Evolutionary conservation across 1,284 basidiomycete species (phyloP).

Genomic region (Trametes polyzona): DNA sequence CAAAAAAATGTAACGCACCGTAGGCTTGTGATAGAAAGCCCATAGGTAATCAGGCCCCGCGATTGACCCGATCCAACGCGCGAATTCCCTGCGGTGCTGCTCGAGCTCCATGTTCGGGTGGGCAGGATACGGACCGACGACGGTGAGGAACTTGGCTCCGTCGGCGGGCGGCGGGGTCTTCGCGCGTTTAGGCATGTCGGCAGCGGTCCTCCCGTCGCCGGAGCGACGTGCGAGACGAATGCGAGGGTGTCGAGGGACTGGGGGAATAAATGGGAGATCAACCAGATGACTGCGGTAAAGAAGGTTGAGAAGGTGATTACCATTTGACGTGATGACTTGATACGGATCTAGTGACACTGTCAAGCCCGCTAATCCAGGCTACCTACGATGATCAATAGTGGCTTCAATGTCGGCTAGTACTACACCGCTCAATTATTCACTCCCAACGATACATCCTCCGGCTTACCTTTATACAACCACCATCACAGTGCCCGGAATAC

Average conservation of each 20-base stretch:
- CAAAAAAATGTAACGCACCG: conserved; percentile 43
- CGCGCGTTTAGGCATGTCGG: conserved; percentile 58
- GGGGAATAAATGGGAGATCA: background rate
- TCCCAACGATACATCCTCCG: too few species aligned
- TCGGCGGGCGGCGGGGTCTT: conserved; percentile 58
- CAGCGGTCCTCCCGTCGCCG: background rate
- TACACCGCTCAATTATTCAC: too few species aligned
- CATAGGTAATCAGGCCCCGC: conserved; percentile 50
- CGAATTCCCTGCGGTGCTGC: conserved; percentile 52
- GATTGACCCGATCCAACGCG: conserved; percentile 64
- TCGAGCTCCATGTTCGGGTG: conserved; percentile 57
- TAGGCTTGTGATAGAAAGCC: conserved; percentile 65
- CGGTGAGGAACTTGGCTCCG: conserved; percentile 61
- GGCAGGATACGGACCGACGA: conserved; percentile 65
- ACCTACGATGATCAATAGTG: too few species aligned
- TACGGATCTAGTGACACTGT: too few species aligned
- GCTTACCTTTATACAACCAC: too few species aligned
- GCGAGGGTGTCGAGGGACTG: background rate
- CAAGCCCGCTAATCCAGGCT: too few species aligned
- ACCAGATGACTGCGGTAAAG: background rate
- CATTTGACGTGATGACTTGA: background rate
- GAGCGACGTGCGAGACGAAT: background rate
- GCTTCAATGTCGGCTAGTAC: too few species aligned
- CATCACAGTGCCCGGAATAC: too few species aligned
- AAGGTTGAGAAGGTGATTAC: background rate